These are phyloP conservation scores for Penicillium paradoxum DNA, from an alignment of 495 filamentous ascomycete genomes.

Conservation along the genomic window DNA sequence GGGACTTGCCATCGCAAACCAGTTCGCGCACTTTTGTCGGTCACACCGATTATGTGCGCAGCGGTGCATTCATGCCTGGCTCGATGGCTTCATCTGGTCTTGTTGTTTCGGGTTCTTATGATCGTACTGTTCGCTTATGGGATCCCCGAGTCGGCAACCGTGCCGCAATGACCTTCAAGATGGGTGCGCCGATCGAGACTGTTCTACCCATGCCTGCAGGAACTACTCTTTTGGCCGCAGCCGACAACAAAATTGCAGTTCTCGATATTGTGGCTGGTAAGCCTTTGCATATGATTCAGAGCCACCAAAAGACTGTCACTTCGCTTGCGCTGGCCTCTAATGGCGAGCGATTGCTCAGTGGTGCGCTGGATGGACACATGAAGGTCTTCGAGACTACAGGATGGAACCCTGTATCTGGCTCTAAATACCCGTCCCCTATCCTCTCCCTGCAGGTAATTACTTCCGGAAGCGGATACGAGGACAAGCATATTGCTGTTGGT, in stretches of 20 bases:
- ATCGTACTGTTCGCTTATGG: slow-evolving; percentile 90
- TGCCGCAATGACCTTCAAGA: slow-evolving; percentile 86
- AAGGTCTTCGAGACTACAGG: slow-evolving; percentile 88
- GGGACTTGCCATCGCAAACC: slow-evolving; percentile 81
- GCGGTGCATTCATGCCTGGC: slow-evolving; percentile 79
- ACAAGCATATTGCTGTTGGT: slow-evolving; percentile 88
- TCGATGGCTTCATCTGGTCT: slow-evolving; percentile 61
- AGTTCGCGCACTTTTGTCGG: slow-evolving; percentile 76
- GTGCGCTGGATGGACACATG: slow-evolving; percentile 88
- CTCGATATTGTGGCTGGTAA: slow-evolving; percentile 90
- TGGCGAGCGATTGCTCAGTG: slow-evolving; percentile 73
- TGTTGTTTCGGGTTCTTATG: slow-evolving; percentile 85
- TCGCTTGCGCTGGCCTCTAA: slow-evolving; percentile 72
- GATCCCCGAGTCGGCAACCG: slow-evolving; percentile 69
- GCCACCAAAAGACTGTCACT: slow-evolving; percentile 97
- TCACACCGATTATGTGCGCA: slow-evolving; percentile 87
- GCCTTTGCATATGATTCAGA: slow-evolving; percentile 76
- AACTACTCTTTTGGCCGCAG: slow-evolving; percentile 77
- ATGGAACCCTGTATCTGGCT: slow-evolving; percentile 90
- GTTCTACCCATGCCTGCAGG: slow-evolving; percentile 81
- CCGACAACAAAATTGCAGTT: slow-evolving; percentile 87
- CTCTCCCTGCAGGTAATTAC: slow-evolving; percentile 73
- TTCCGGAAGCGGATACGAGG: slow-evolving; percentile 59
- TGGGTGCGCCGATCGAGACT: slow-evolving; percentile 77
- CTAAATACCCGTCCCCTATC: slow-evolving; percentile 88